phyloP scores from a whole-genome alignment of 2,329 filamentous ascomycete genomes.

The Paraphoma chrysanthemicola region DNA sequence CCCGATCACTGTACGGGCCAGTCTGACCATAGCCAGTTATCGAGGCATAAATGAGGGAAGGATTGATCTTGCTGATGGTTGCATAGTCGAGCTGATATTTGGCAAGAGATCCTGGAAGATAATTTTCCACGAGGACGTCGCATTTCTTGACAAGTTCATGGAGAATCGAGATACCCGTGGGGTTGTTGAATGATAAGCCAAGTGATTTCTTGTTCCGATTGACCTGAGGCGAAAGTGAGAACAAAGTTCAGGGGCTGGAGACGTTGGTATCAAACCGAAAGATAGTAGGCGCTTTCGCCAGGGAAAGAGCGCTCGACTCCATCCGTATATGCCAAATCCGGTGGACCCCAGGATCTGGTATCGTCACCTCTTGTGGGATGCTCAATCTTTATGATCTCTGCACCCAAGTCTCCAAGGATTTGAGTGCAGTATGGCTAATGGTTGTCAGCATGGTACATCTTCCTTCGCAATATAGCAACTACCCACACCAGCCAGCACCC shows the following conservation, averaged over 20 bases:
- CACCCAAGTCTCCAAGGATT: slow-evolving; percentile 91
- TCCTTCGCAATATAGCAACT: slow-evolving; percentile 4
- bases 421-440: slow-evolving; percentile 92
- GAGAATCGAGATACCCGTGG: slow-evolving; percentile 80
- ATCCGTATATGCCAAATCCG: slow-evolving; percentile 79
- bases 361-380: slow-evolving; percentile 92
- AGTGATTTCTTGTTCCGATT: slow-evolving; percentile 98
- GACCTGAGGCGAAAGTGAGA: slow-evolving; percentile 61
- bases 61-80: slow-evolving; percentile 79
- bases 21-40: slow-evolving; percentile 97
- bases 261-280: slow-evolving; percentile 65
- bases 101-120: slow-evolving; percentile 83
- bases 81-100: slow-evolving; percentile 92
- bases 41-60: slow-evolving; percentile 86
- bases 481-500: slow-evolving; percentile 89
- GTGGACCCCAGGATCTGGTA: slow-evolving; percentile 94
- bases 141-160: slow-evolving; percentile 83
- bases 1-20: slow-evolving; percentile 82
- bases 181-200: slow-evolving; percentile 86
- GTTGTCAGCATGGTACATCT: slow-evolving; percentile 19
- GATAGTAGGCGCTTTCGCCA: slow-evolving; percentile 95
- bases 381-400: slow-evolving; percentile 96
- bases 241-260: neutral
- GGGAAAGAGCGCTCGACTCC: slow-evolving; percentile 67
- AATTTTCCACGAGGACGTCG: slow-evolving; percentile 96